Base-by-base conservation (phyloP, 768 basidiomycete species). In the Collybia sordida region DNA sequence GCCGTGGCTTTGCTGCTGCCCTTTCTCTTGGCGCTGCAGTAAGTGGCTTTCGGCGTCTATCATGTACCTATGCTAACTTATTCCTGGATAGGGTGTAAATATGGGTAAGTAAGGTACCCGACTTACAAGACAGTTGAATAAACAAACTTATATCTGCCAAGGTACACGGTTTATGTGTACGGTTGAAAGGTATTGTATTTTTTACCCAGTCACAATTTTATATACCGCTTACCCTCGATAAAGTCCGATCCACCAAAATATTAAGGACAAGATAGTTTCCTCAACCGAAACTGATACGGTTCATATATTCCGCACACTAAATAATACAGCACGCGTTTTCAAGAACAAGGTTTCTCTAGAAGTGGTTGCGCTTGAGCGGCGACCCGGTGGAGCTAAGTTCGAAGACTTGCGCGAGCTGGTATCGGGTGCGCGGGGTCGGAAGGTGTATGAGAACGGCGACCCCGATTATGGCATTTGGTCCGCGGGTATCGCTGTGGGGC, bases 91-190 rank as follows among this genome's bases (percentile, higher is more conserved):
- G 85, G 94, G 93, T 38, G 76, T 88, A 11, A 96, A 94, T 61
- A 90, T 93, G 88, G 94, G 78, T 74, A 59, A 31, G 64, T 40
- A 15, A 15, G 11, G 23, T 7, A 8, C 2, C 14, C 18, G 4
- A 17, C 19, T 45, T 39, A 7, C 28, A 23, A 15, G n/a, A n/a
- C 4, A 19, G 15, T 12, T 47, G 35, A 22, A 39, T 24, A 14
- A 8, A 9, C 14, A 19, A 9, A 3, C 9, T 11, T 25, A 24
- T 21, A 21, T 31, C 24, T 49, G n/a, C 24, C 3, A 35, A 74
- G 75, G 89, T 11, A 94, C 93, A 7, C 82, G 93, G 4, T 95
- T 97, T 72, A 88, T 96, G 90, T 90, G 88, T 65, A 95, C 93
- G 1, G 81, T 85, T 9, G 93, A 97, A 66, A 83, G 85, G 82